Conservation (phyloP, 257 asterid species). For the Jaltomata sinuosa region DNA sequence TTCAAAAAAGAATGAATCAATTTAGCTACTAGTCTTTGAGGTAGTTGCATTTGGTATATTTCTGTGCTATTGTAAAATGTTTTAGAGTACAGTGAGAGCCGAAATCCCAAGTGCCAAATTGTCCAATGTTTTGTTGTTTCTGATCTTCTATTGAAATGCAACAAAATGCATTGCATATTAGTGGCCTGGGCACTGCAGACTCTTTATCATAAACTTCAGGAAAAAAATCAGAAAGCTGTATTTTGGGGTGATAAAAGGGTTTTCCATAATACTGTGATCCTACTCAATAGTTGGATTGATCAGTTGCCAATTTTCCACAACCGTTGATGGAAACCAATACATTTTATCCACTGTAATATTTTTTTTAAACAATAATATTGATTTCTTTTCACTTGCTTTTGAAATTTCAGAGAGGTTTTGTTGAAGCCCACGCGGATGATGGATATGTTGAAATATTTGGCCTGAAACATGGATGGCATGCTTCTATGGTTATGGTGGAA, state of each 20-base stretch:
- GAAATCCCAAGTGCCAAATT: neutral
- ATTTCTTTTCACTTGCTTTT: neutral
- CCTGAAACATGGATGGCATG: conserved; percentile 94
- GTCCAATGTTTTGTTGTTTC: neutral
- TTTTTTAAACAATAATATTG: neutral
- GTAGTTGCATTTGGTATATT: neutral
- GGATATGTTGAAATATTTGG: conserved; percentile 72
- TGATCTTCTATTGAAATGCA: neutral
- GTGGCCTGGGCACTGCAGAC: neutral
- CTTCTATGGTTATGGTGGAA: conserved; percentile 90
- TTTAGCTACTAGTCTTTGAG: neutral
- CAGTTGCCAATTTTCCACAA: neutral
- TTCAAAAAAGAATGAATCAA: neutral
- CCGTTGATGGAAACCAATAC: neutral
- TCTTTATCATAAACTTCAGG: neutral
- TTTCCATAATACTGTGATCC: neutral
- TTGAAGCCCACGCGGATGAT: conserved; percentile 74
- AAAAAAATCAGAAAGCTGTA: neutral
- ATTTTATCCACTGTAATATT: neutral
- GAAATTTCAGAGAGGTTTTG: conserved; percentile 61
- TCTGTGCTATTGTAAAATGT: neutral
- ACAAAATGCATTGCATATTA: neutral
- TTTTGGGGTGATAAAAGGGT: neutral
- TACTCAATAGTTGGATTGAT: neutral
- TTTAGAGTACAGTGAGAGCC: neutral